Conservation (phyloP, 108 stramenopile species). For the Cyclostephanos tholiformis region DNA sequence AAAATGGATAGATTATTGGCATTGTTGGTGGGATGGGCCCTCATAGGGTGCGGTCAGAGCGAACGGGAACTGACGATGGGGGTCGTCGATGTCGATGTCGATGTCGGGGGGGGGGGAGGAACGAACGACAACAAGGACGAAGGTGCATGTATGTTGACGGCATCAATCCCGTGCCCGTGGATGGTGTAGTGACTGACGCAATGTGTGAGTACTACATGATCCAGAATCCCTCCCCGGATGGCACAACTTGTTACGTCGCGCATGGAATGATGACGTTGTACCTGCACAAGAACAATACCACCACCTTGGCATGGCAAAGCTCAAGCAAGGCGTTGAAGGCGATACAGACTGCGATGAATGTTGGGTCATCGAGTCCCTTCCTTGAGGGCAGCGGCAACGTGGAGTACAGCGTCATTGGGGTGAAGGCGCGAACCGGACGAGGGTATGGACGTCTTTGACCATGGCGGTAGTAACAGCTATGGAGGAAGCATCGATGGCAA, state of each 20-base stretch:
- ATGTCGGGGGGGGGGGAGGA: neutral
- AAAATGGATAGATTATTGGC: conserved; percentile 18
- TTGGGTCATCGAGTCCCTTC: conserved; percentile 27
- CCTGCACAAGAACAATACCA: conserved; percentile 27
- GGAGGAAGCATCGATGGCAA: neutral
- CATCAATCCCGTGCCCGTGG: conserved; percentile 7
- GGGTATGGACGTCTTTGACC: neutral
- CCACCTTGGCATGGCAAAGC: conserved; percentile 14
- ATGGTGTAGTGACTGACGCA: neutral
- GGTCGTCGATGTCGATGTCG: neutral
- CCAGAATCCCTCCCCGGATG: neutral
- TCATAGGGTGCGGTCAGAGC: conserved; percentile 14
- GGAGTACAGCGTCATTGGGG: conserved; percentile 16
- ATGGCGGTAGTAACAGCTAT: neutral
- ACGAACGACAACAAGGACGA: neutral
- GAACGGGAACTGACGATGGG: neutral
- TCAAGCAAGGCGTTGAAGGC: conserved; percentile 33
- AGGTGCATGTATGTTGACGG: conserved; percentile 20
- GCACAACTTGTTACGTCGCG: conserved; percentile 19
- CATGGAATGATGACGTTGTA: conserved; percentile 37
- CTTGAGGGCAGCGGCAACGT: neutral
- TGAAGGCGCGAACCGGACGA: conserved; percentile 28
- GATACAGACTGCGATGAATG: conserved; percentile 26
- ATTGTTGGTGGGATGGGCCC: conserved; percentile 14
- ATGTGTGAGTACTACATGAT: conserved; percentile 23